These are phyloP conservation scores for Annulohypoxylon moriforme DNA, from an alignment of 495 filamentous ascomycete genomes.

Conservation along the genomic window DNA sequence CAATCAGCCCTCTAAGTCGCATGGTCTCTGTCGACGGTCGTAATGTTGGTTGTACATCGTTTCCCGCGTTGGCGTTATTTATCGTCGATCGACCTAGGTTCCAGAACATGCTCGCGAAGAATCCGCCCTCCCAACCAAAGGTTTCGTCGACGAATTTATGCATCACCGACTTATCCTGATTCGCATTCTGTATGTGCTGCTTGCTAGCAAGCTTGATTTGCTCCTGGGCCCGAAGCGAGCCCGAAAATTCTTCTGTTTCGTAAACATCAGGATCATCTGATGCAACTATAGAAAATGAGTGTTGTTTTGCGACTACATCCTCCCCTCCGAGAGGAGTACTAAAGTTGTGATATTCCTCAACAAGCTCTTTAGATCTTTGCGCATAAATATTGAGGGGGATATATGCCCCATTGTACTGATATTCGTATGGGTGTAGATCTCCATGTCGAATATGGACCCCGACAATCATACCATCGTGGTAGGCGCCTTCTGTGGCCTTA, in stretches of 20 bases:
- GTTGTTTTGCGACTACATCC: conserved; percentile 49
- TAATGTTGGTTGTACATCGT: conserved; percentile 23
- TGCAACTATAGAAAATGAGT: conserved; percentile 66
- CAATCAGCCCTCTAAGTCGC: conserved; percentile 71
- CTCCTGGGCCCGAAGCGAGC: conserved; percentile 67
- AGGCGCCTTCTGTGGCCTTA: conserved; percentile 52
- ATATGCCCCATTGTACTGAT: conserved; percentile 73
- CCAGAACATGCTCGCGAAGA: conserved; percentile 77
- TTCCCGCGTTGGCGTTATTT: conserved; percentile 44
- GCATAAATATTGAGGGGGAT: conserved; percentile 72
- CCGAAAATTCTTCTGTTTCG: conserved; percentile 63
- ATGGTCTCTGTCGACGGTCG: conserved; percentile 63
- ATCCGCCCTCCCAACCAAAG: conserved; percentile 80
- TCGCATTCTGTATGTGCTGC: conserved; percentile 52
- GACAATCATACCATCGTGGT: conserved; percentile 60
- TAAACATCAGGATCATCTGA: conserved; percentile 80
- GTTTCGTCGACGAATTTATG: conserved; percentile 72
- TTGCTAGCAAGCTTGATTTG: conserved; percentile 74
- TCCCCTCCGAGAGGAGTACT: conserved; percentile 49
- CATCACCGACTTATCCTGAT: conserved; percentile 52
- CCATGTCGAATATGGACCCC: conserved; percentile 80
- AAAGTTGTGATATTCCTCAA: conserved; percentile 52
- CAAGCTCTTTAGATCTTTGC: conserved; percentile 57
- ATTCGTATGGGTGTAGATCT: conserved; percentile 74
- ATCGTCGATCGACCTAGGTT: conserved; percentile 62